Conservation (phyloP, 1,284 basidiomycete species). For the Caloboletus inedulis region DNA sequence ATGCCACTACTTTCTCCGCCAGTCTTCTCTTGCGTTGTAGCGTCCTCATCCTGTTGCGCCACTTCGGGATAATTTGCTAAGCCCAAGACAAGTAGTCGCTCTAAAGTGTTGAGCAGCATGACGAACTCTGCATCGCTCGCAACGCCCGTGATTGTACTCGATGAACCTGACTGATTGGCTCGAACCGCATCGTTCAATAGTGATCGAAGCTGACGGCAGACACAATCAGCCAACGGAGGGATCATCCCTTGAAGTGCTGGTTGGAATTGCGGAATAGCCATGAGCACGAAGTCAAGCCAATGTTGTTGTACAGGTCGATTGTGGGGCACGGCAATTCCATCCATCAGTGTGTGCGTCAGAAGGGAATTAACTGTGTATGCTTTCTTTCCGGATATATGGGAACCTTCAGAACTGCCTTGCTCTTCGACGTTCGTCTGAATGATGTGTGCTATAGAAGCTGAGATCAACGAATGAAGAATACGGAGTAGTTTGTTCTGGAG, state of each 20-base stretch:
- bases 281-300: slow-evolving; percentile 95
- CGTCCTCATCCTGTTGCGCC: slow-evolving; percentile 57
- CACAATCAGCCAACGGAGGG: slow-evolving; percentile 76
- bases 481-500: slow-evolving; percentile 92
- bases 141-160: slow-evolving; percentile 42
- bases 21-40: slow-evolving; percentile 48
- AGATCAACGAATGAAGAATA: slow-evolving; percentile 83
- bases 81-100: slow-evolving; percentile 72
- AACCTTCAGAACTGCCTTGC: slow-evolving; percentile 29
- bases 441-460: slow-evolving; percentile 44
- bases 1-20: slow-evolving; percentile 58
- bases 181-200: slow-evolving; percentile 56
- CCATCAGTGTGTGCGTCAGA: slow-evolving; percentile 74
- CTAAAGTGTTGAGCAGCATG: slow-evolving; percentile 80
- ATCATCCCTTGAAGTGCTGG: slow-evolving; percentile 65
- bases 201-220: slow-evolving; percentile 71
- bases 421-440: slow-evolving; percentile 30
- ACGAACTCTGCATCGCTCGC: slow-evolving; percentile 82
- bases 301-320: slow-evolving; percentile 86
- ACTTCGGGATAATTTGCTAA: slow-evolving; percentile 50
- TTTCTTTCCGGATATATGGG: slow-evolving; percentile 21
- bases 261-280: slow-evolving; percentile 84
- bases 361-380: slow-evolving; percentile 60
- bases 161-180: slow-evolving; percentile 38
- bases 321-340: slow-evolving; percentile 67